Evolutionary conservation across 257 asterid genomes (phyloP).

Genomic region (Nicotiana knightiana): DNA sequence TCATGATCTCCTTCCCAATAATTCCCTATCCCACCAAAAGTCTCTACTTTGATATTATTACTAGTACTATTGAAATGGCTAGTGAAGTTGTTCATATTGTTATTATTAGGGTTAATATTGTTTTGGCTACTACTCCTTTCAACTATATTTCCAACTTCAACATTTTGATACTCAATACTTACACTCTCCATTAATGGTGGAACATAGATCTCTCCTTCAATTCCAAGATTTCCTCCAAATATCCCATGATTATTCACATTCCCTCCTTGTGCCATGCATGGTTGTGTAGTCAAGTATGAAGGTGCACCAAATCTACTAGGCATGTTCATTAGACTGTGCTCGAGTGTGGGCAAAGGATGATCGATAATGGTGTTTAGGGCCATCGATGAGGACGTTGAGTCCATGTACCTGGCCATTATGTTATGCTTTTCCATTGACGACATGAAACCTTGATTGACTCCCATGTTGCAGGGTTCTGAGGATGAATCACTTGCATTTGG

Average conservation of each 20-base stretch:
- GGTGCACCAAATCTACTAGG: constrained; percentile 7
- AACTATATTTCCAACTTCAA: constrained; percentile 11
- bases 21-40: constrained; percentile 36
- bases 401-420: constrained; percentile 32
- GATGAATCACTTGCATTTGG: constrained; percentile 49
- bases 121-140: constrained; percentile 7
- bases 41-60: constrained; percentile 27
- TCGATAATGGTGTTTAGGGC: constrained; percentile 26
- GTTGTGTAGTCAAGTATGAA: constrained; percentile 31
- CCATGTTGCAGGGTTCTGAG: constrained; percentile 18
- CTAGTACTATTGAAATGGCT: constrained; percentile 3
- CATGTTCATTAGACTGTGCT: constrained; percentile 17
- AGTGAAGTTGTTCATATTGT: constrained; percentile 3
- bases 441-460: constrained; percentile 14
- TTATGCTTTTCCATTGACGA: constrained; percentile 33
- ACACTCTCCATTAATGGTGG: constrained; percentile 26
- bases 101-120: neutral
- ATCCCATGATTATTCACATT: constrained; percentile 1
- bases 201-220: constrained; percentile 25
- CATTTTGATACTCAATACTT: constrained; percentile 11
- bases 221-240: constrained; percentile 28
- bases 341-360: constrained; percentile 28
- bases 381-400: constrained; percentile 29
- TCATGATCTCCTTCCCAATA: constrained; percentile 42
- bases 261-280: constrained; percentile 19